phyloP scores from a whole-genome alignment of 371 early-diverging fungal genomes.

The Nematocida homosporus region DNA sequence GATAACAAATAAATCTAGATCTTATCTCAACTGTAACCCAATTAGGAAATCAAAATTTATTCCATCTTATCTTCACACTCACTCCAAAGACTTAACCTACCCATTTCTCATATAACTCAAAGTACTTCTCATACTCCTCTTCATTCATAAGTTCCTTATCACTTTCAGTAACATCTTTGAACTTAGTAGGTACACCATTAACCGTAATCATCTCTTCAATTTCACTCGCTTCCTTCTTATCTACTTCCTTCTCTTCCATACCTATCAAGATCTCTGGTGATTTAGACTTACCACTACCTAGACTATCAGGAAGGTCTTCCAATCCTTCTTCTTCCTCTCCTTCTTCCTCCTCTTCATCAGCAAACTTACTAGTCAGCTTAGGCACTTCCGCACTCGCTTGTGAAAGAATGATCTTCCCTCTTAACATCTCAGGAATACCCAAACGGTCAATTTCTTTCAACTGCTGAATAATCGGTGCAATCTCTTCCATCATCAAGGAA shows the following conservation, averaged over 20 bases:
- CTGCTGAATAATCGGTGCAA: slow-evolving; percentile 59
- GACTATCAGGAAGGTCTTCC: neutral
- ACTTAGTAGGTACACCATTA: slow-evolving; percentile 59
- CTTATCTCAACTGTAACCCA: too few relatives aligned
- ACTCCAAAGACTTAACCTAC: too few relatives aligned
- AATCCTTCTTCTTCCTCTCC: neutral
- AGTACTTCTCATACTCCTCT: slow-evolving; percentile 68
- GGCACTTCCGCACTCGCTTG: slow-evolving; percentile 42
- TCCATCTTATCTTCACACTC: too few relatives aligned
- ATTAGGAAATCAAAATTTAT: too few relatives aligned
- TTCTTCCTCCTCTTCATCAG: neutral
- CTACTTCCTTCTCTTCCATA: slow-evolving; percentile 15
- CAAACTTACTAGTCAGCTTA: neutral
- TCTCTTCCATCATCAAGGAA: slow-evolving; percentile 56
- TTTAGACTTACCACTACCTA: slow-evolving; percentile 7
- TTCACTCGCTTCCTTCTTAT: neutral
- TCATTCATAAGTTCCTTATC: slow-evolving; percentile 68
- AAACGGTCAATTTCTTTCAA: slow-evolving; percentile 65
- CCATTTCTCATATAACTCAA: slow-evolving; percentile 64
- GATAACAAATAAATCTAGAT: too few relatives aligned
- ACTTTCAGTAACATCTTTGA: slow-evolving; percentile 66
- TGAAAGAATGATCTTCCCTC: slow-evolving; percentile 61
- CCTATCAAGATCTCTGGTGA: neutral
- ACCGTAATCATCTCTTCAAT: slow-evolving; percentile 57
- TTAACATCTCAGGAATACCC: slow-evolving; percentile 62